Evolutionary conservation across 2,329 filamentous ascomycete species (phyloP), one percentile per base, ranked within the genome.

Genomic region (Calonectria crousiana): DNA sequence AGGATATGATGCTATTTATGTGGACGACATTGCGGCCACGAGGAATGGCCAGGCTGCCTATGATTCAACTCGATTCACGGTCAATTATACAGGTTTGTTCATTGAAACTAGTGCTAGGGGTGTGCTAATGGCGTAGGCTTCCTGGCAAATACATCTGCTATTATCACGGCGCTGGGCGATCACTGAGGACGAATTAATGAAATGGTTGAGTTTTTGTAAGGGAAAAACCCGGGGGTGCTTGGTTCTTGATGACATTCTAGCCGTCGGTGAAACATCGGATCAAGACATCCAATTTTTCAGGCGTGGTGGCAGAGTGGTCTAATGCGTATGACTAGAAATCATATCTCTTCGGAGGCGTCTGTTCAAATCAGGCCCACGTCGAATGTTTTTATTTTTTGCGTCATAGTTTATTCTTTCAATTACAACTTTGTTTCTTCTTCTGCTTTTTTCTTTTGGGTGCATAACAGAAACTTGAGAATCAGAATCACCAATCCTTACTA

Each of bases 171-270:
- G 3, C 13, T 47, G 44, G n/a, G n/a, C 4, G 44, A 23, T 13
- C 4, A 23, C 4, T 23, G 5, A 20, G 20, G 3, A 8, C 20
- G 38, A 20, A 16, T 16, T 41, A 6, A 41, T 20, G 38, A 20
- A 41, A 20, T 8, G 38, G 2, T 20, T 10, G 1, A n/a, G 20
- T 1, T 9, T n/a, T 11, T 47, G 20, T 1, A 10, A 10, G 1
- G 2, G 16, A 20, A 1, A 9, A 10, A n/a, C n/a, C 4, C 11
- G 1, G 2, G 3, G 9, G 41, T n/a, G 6, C 2, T 11, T 10
- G 10, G 44, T 1, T 23, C 6, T 23, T 47, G 13, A 9, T 13
- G 3, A 11, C 1, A 13, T 47, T 47, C 1, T 23, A 8, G 6
- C n/a, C 1, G 44, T 47, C 44, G 44, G 44, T 47, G 44, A 47